Conservation (phyloP, 1,139 yeast species). For the Insectozyma bohioensis region DNA sequence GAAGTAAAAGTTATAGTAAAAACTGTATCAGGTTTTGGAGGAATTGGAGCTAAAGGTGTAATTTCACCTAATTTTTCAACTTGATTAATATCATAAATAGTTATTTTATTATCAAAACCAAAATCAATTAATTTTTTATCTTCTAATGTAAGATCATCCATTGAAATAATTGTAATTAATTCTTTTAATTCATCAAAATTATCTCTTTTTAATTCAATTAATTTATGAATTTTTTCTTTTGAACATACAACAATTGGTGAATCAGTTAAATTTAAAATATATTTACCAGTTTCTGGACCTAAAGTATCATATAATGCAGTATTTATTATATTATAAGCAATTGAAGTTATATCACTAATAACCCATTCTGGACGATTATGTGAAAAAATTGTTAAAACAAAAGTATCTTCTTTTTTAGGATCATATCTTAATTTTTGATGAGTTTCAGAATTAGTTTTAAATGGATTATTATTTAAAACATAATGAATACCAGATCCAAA, state of each 20-base stretch:
- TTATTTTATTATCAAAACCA: slow-evolving; percentile 25
- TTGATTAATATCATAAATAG: slow-evolving; percentile 39
- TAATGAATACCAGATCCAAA: slow-evolving; percentile 68
- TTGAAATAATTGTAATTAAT: slow-evolving; percentile 35
- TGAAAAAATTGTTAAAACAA: slow-evolving; percentile 35
- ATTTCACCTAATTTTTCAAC: slow-evolving; percentile 55
- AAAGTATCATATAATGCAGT: slow-evolving; percentile 45
- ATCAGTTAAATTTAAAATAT: slow-evolving; percentile 34
- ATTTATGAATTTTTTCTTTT: slow-evolving; percentile 28
- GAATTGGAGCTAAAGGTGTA: slow-evolving; percentile 43
- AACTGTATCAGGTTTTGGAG: slow-evolving; percentile 53
- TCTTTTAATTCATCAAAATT: slow-evolving; percentile 25
- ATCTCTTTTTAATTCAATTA: slow-evolving; percentile 28
- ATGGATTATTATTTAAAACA: slow-evolving; percentile 47
- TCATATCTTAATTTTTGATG: slow-evolving; percentile 25
- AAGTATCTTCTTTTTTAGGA: slow-evolving; percentile 25
- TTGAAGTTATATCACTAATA: slow-evolving; percentile 37
- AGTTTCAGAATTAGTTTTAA: slow-evolving; percentile 26
- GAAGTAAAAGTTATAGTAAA: slow-evolving; percentile 77
- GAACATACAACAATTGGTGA: slow-evolving; percentile 38
- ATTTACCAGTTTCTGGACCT: slow-evolving; percentile 35
- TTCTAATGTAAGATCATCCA: slow-evolving; percentile 38
- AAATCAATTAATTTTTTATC: slow-evolving; percentile 18
- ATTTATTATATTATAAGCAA: slow-evolving; percentile 33
- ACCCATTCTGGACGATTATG: slow-evolving; percentile 42